phyloP scores from a whole-genome alignment of 768 basidiomycete genomes.

The Mycena rebaudengoi region DNA sequence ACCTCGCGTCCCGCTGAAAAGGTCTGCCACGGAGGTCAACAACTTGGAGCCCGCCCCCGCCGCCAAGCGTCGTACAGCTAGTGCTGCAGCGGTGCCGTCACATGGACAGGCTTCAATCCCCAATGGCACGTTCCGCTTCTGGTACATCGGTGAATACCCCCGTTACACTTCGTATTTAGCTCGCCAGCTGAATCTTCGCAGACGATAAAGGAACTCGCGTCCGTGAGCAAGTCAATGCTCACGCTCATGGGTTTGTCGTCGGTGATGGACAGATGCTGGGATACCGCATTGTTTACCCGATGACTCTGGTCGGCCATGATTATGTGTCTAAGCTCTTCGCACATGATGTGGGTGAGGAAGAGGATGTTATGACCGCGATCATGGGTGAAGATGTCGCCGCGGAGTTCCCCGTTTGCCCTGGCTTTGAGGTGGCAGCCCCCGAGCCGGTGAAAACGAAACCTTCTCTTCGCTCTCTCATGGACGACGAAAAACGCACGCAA shows the following conservation, averaged over 20 bases:
- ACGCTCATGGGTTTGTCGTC: neutral
- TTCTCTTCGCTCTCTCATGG: slow-evolving; percentile 3
- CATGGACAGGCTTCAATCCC: neutral
- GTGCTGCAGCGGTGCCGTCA: neutral
- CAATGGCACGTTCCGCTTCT: slow-evolving; percentile 15
- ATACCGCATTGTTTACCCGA: slow-evolving; percentile 18
- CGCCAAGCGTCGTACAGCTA: slow-evolving; percentile 14
- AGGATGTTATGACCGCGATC: neutral
- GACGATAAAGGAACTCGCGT: slow-evolving; percentile 13
- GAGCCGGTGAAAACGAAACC: neutral
- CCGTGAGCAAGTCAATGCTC: neutral
- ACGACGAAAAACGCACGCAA: slow-evolving; percentile 2
- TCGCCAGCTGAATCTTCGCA: neutral
- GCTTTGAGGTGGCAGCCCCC: neutral
- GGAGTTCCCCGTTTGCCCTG: slow-evolving; percentile 12
- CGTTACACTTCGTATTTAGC: neutral
- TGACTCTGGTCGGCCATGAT: slow-evolving; percentile 2
- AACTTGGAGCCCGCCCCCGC: slow-evolving; percentile 12
- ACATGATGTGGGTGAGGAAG: neutral
- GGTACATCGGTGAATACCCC: slow-evolving; percentile 14
- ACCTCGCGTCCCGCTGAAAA: slow-evolving; percentile 14
- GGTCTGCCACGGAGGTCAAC: slow-evolving; percentile 19
- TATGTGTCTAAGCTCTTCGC: neutral
- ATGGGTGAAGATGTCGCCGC: slow-evolving; percentile 20
- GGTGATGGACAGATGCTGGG: neutral